Conservation (phyloP, 352 stramenopile species). For the Phytophthora hibernalis region DNA sequence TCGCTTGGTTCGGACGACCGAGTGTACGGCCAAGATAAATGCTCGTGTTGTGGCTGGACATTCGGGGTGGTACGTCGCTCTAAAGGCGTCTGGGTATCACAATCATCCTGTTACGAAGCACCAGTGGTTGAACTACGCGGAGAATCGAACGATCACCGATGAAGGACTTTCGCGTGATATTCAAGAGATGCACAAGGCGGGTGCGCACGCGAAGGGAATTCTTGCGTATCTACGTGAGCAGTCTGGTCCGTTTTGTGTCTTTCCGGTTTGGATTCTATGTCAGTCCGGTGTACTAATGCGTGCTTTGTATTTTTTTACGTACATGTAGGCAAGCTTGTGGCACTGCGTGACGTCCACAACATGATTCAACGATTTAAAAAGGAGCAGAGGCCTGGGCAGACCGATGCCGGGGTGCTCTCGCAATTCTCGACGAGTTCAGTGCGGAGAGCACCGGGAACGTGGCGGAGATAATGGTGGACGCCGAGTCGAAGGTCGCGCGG, state of each 20-base stretch:
- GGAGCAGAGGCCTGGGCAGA: neutral
- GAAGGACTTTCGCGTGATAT: neutral
- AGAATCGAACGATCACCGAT: conserved; percentile 1
- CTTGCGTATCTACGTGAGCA: conserved; percentile 1
- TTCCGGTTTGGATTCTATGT: neutral
- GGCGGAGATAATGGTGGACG: neutral
- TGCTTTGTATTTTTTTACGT: neutral
- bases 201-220: neutral
- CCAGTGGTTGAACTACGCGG: conserved; percentile 5
- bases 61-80: too few relatives aligned
- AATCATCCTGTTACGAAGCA: conserved; percentile 4
- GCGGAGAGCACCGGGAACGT: neutral
- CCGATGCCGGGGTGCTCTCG: conserved; percentile 1
- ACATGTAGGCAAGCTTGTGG: neutral
- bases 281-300: neutral
- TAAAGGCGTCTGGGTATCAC: too few relatives aligned
- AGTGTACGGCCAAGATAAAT: neutral
- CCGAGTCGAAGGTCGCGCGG: neutral
- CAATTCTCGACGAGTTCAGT: neutral
- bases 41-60: neutral
- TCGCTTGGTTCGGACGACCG: neutral
- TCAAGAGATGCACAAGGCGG: neutral
- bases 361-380: conserved; percentile 1
- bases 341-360: neutral
- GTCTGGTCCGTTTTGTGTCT: conserved; percentile 1